phyloP scores from a whole-genome alignment of 306 rosid genomes.

The Vicia faba region DNA sequence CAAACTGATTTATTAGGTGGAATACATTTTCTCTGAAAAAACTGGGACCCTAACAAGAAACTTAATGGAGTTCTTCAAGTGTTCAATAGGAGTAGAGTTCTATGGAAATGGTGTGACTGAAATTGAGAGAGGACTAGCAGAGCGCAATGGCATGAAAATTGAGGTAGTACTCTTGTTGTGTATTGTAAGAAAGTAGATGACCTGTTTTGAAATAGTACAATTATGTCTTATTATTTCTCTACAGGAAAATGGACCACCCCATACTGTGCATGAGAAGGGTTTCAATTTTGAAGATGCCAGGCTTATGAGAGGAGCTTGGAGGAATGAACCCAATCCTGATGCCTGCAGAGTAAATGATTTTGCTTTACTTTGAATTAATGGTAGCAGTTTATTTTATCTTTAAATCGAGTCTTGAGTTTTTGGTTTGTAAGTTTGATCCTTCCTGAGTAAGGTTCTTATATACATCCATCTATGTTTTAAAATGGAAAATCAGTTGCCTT shows the following conservation, averaged over 20 bases:
- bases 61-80: conserved; percentile 99
- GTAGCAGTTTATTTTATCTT: conserved; percentile 22
- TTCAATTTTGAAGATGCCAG: conserved; percentile 86
- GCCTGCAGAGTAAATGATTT: conserved; percentile 69
- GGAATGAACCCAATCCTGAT: conserved; percentile 93
- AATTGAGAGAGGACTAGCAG: conserved; percentile 84
- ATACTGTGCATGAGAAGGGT: conserved; percentile 72
- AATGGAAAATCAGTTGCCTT: conserved; percentile 28
- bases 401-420: conserved; percentile 17
- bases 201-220: not conserved
- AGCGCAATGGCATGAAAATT: conserved; percentile 69
- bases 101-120: conserved; percentile 94
- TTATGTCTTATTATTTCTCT: conserved; percentile 33
- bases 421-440: conserved; percentile 32
- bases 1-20: conserved; percentile 66
- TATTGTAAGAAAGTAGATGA: conserved; percentile 18
- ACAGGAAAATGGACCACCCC: conserved; percentile 61
- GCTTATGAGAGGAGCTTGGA: conserved; percentile 97
- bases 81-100: conserved; percentile 93
- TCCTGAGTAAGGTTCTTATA: conserved; percentile 7
- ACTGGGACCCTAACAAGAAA: conserved; percentile 97
- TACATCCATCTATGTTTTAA: conserved; percentile 1
- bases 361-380: conserved; percentile 19
- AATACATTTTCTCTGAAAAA: conserved; percentile 96
- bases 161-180: conserved; percentile 47